Evolutionary conservation across 169 alveolate species (phyloP).

Genomic region (Plasmodium vinckei): DNA sequence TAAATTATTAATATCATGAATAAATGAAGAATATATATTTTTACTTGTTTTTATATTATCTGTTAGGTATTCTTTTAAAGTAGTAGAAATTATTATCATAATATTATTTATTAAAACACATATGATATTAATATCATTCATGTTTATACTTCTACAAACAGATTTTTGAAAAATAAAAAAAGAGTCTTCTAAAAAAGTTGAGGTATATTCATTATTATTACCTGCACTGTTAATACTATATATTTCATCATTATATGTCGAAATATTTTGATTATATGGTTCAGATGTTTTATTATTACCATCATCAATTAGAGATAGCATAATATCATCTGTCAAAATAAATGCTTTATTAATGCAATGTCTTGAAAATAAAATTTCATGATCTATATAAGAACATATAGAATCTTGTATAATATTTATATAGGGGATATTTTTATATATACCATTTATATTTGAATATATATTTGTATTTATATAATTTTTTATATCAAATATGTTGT

Average conservation of each 20-base stretch:
- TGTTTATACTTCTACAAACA: slow-evolving; percentile 67
- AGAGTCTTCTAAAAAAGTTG: slow-evolving; percentile 63
- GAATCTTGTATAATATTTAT: slow-evolving; percentile 40
- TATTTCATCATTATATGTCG: not conserved
- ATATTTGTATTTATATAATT: slow-evolving; percentile 49
- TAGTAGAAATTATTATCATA: slow-evolving; percentile 24
- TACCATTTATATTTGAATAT: slow-evolving; percentile 36
- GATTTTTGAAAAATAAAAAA: slow-evolving; percentile 72
- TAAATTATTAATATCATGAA: slow-evolving; percentile 30
- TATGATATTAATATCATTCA: slow-evolving; percentile 68
- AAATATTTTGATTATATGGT: not conserved
- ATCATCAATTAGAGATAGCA: slow-evolving; percentile 45
- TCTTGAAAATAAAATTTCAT: slow-evolving; percentile 31
- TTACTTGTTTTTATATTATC: slow-evolving; percentile 57
- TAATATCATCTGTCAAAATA: slow-evolving; percentile 65
- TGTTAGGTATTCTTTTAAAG: slow-evolving; percentile 28
- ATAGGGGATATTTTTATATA: slow-evolving; percentile 61
- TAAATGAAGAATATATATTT: slow-evolving; percentile 46
- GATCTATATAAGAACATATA: slow-evolving; percentile 51
- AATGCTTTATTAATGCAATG: slow-evolving; percentile 68
- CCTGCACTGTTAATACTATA: not conserved
- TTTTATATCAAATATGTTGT: slow-evolving; percentile 12
- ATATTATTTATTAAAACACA: slow-evolving; percentile 70
- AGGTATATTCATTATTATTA: slow-evolving; percentile 50
- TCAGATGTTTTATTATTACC: not conserved